Percentiles rank a stretch among this genome's conserved stretches.
phyloP scores from a whole-genome alignment of 169 alveolate genomes.

The Plasmodium gaboni region DNA sequence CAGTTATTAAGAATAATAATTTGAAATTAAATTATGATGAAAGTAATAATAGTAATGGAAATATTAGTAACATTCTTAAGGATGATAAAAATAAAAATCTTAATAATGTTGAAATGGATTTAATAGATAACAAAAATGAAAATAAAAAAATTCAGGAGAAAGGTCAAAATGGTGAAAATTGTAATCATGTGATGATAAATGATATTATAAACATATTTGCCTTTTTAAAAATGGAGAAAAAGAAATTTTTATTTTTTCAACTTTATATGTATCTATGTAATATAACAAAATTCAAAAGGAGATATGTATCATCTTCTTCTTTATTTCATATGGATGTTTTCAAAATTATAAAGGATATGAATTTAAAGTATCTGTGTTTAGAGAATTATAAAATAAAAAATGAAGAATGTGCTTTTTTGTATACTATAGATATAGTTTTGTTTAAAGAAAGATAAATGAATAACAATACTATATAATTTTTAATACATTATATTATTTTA shows the following conservation, averaged over 20 bases:
- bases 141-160: neutral
- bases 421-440: constrained; percentile 51
- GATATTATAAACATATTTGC: constrained; percentile 34
- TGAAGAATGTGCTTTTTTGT: constrained; percentile 68
- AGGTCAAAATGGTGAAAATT: neutral
- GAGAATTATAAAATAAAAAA: constrained; percentile 53
- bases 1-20: constrained; percentile 1
- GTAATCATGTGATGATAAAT: neutral
- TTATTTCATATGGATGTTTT: constrained; percentile 50
- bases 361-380: constrained; percentile 15
- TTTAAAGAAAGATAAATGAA: constrained; percentile 8
- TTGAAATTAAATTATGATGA: neutral
- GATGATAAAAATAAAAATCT: neutral
- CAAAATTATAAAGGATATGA: constrained; percentile 33
- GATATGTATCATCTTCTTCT: constrained; percentile 36
- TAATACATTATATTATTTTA: constrained; percentile 29
- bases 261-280: constrained; percentile 48
- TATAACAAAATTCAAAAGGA: constrained; percentile 38
- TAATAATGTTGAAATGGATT: constrained; percentile 7
- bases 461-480: constrained; percentile 10
- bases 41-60: constrained; percentile 10
- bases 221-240: constrained; percentile 56
- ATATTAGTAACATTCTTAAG: constrained; percentile 9
- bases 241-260: constrained; percentile 60
- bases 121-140: constrained; percentile 2